Evolutionary conservation across 495 filamentous ascomycete genomes (phyloP), one percentile per base, ranked within the genome.

Genomic region (Niebla homalea): DNA sequence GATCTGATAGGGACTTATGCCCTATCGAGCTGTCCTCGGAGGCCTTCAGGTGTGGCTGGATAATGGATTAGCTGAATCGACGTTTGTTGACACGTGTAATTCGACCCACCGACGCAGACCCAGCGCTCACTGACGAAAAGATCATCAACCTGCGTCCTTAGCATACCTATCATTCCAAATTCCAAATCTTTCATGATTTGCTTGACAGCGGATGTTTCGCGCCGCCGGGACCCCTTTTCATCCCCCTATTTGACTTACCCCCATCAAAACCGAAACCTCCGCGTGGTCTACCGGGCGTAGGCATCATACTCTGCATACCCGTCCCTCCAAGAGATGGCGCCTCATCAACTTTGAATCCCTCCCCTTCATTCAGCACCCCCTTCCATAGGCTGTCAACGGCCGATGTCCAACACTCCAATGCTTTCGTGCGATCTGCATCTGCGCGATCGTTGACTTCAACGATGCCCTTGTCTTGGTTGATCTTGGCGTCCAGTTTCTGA

Each of bases 391-490:
- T 70, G 15, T 68, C 70, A 43, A 96, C 71, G 2, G 87, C 79
- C 11, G 70, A 69, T 43, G 71, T 78, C 81, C 89, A 92, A 55
- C 81, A 73, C 41, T 79, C 66, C 65, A 97, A 74, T 18, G 88
- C 81, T 44, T 74, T 67, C 46, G 85, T 70, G 49, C 89, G 83
- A 52, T 84, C 84, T 32, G 75, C 73, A 64, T 96, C 89, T 43
- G 72, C 79, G 43, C 72, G 69, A 29, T 79, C 85, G 56, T 85
- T 81, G 36, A 94, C 83, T 59, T 87, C 78, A 26, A 98, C 80
- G 0, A 80, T 87, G 20, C 89, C 87, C 48, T 73, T 76, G 62
- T 85, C 77, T 63, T 96, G 87, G 64, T 98, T 84, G 63, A 98
- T 92, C 63, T 84, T 84, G 52, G 85, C 92, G 32, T 81, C 76